Evolutionary conservation across 768 basidiomycete genomes (phyloP).

Genomic region (Suillus weaverae): DNA sequence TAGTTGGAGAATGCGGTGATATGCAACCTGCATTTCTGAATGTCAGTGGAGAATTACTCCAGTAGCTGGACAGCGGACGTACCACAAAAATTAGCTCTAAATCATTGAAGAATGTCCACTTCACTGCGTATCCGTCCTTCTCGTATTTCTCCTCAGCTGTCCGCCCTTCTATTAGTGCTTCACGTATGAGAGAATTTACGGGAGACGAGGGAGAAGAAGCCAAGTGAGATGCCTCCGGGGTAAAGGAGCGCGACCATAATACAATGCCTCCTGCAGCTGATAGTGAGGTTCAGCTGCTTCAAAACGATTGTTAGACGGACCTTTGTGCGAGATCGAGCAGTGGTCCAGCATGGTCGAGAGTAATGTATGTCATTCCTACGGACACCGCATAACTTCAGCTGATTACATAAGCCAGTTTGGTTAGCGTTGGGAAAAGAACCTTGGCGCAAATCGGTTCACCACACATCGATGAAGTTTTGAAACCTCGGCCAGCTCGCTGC

Average conservation of each 20-base stretch:
- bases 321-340: constrained; percentile 94
- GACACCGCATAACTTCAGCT: not conserved
- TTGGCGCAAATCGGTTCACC: no score
- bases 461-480: not conserved
- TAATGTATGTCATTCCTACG: not conserved
- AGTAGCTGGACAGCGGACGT: constrained; percentile 30
- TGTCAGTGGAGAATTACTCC: constrained; percentile 8
- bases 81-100: constrained; percentile 97
- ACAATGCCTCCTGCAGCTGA: constrained; percentile 75
- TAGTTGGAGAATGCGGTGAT: constrained; percentile 93
- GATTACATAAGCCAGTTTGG: not conserved
- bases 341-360: constrained; percentile 78
- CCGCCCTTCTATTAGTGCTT: constrained; percentile 89
- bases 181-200: constrained; percentile 84
- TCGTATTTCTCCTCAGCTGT: constrained; percentile 83
- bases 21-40: constrained; percentile 68
- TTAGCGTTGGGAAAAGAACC: not conserved
- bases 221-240: constrained; percentile 74
- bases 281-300: constrained; percentile 10
- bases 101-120: constrained; percentile 95
- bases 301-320: constrained; percentile 35
- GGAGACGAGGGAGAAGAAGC: constrained; percentile 75
- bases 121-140: constrained; percentile 91
- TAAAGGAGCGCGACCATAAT: constrained; percentile 94
- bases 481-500: not conserved